These are phyloP conservation scores for Dryas integrifolia DNA, from an alignment of 331 rosid species.

Conservation along the genomic window DNA sequence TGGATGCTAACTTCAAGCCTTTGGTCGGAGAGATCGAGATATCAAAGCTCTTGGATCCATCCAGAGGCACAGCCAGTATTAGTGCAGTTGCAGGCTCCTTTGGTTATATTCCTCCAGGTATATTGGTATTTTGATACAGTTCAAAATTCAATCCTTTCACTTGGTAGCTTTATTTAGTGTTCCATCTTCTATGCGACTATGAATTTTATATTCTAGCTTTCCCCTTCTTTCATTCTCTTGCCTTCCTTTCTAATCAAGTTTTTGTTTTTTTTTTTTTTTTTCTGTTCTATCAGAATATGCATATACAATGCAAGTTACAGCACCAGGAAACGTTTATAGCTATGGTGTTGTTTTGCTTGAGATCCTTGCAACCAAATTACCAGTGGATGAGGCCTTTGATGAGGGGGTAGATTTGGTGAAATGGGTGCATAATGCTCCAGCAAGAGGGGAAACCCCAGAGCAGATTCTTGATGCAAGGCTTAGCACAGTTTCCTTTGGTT, in stretches of 20 bases:
- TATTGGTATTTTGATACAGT: background rate
- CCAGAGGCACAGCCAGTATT: constrained; percentile 93
- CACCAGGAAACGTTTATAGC: constrained; percentile 96
- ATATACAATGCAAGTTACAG: constrained; percentile 98
- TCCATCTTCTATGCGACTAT: background rate
- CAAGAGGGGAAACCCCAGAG: constrained; percentile 96
- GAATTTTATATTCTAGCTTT: background rate
- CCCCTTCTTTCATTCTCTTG: background rate
- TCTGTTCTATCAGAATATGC: constrained; percentile 72
- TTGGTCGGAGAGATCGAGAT: constrained; percentile 93
- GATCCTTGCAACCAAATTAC: constrained; percentile 82
- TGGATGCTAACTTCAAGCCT: constrained; percentile 79
- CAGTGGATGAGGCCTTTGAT: constrained; percentile 88
- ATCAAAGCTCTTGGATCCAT: constrained; percentile 91
- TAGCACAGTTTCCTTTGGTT: constrained; percentile 89
- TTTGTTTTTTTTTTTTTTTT: background rate
- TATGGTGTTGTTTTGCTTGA: constrained; percentile 89
- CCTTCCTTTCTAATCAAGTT: constrained; percentile 1
- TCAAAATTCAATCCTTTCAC: background rate
- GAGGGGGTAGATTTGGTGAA: constrained; percentile 96
- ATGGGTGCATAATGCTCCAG: constrained; percentile 93
- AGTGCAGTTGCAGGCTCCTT: constrained; percentile 99
- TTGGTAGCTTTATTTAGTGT: background rate
- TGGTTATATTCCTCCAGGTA: constrained; percentile 99
- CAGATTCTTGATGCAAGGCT: constrained; percentile 91